Percentiles rank a stretch among this genome's conserved stretches.
phyloP scores from a whole-genome alignment of 2,329 filamentous ascomycete genomes.

The Neoscytalidium dimidiatum region DNA sequence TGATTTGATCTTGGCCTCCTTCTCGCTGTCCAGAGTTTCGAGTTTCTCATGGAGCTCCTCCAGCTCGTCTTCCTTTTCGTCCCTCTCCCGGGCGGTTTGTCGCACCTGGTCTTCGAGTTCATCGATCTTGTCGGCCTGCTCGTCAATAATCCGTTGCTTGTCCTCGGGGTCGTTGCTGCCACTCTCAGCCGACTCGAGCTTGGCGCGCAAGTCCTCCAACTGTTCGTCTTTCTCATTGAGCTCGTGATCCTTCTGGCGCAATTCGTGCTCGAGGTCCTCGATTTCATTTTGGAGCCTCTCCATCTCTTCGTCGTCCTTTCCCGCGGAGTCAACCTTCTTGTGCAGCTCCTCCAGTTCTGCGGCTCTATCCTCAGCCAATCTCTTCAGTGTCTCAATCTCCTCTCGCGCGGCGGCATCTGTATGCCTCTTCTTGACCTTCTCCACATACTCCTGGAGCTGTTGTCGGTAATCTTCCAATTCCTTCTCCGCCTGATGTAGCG shows the following conservation, averaged over 20 bases:
- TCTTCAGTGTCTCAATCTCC: conserved; percentile 55
- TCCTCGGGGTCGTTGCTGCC: conserved; percentile 32
- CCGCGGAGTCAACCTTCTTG: conserved; percentile 35
- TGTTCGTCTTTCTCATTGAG: conserved; percentile 42
- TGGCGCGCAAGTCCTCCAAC: conserved; percentile 35
- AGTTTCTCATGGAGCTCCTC: conserved; percentile 44
- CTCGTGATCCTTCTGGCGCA: conserved; percentile 35
- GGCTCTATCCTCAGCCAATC: conserved; percentile 46
- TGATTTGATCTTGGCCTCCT: conserved; percentile 38
- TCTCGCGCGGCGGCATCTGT: conserved; percentile 69
- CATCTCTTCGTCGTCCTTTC: conserved; percentile 34
- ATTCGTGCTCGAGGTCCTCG: conserved; percentile 35
- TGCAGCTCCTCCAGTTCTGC: conserved; percentile 38
- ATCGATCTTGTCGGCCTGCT: conserved; percentile 36
- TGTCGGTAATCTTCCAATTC: conserved; percentile 82
- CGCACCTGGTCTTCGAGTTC: conserved; percentile 36
- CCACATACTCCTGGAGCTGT: conserved; percentile 80
- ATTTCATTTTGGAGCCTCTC: conserved; percentile 38
- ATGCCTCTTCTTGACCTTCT: conserved; percentile 76
- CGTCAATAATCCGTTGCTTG: conserved; percentile 32
- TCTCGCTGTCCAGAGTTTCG: conserved; percentile 39
- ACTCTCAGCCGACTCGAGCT: conserved; percentile 33
- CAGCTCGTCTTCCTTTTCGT: conserved; percentile 46
- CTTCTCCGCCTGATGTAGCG: conserved; percentile 76
- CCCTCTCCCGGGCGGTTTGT: conserved; percentile 9